These are phyloP conservation scores for Hyaloscypha bicolor DNA, from an alignment of 495 filamentous ascomycete species.

Conservation along the genomic window DNA sequence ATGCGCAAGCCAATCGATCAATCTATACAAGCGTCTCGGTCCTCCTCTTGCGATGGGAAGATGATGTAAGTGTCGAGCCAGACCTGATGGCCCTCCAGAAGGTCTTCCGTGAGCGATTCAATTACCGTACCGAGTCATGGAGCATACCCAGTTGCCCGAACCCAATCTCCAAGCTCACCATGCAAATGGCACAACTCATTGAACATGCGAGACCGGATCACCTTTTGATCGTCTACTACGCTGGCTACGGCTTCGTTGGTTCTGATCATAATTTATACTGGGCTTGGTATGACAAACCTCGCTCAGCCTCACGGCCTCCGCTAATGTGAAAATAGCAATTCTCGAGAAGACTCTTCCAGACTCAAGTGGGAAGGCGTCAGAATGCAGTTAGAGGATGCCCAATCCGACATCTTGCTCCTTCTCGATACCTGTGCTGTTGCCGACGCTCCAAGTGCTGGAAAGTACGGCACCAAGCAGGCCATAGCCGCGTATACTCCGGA, in stretches of 20 bases:
- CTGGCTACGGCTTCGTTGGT: constrained; percentile 51
- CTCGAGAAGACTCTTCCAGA: constrained; percentile 32
- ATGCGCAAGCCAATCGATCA: constrained; percentile 52
- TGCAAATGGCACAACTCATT: constrained; percentile 44
- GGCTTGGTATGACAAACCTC: constrained; percentile 48
- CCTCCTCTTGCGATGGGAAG: constrained; percentile 57
- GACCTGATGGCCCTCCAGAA: constrained; percentile 51
- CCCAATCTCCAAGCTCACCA: constrained; percentile 53
- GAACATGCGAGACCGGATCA: constrained; percentile 54
- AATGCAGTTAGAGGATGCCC: constrained; percentile 32
- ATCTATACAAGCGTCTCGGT: constrained; percentile 53
- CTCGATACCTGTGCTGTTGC: constrained; percentile 35
- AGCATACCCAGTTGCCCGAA: constrained; percentile 50
- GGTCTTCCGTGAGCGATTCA: constrained; percentile 54
- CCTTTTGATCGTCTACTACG: constrained; percentile 59
- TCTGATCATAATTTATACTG: constrained; percentile 56
- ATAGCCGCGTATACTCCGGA: constrained; percentile 56
- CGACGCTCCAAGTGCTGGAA: constrained; percentile 45
- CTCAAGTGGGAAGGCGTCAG: constrained; percentile 35
- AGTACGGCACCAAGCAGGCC: constrained; percentile 54
- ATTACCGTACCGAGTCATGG: constrained; percentile 54
- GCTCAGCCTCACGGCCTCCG: constrained; percentile 16
- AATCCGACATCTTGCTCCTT: constrained; percentile 35
- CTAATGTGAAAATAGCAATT: constrained; percentile 32
- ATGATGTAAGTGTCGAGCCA: constrained; percentile 49